phyloP scores from a whole-genome alignment of 2,329 filamentous ascomycete genomes.

The Pseudonectria foliicola region DNA sequence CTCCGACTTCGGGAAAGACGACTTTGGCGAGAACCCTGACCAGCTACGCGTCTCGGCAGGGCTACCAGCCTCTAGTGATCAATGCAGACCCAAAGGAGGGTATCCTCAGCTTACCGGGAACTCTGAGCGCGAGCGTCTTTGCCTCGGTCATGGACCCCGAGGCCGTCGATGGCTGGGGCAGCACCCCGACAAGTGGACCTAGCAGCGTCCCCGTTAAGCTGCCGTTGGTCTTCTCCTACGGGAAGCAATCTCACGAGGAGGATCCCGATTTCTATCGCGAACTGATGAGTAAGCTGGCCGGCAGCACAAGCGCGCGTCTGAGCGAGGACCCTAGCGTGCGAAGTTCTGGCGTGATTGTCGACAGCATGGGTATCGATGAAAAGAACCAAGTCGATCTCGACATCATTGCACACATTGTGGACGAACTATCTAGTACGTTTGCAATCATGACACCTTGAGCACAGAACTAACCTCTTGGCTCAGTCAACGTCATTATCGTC shows the following conservation, averaged over 20 bases:
- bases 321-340: slow-evolving; percentile 67
- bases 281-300: slow-evolving; percentile 67
- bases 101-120: slow-evolving; percentile 70
- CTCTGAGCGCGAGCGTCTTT: slow-evolving; percentile 78
- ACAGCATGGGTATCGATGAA: slow-evolving; percentile 66
- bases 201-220: slow-evolving; percentile 84
- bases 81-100: slow-evolving; percentile 81
- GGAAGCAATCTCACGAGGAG: slow-evolving; percentile 64
- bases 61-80: slow-evolving; percentile 70
- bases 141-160: slow-evolving; percentile 78
- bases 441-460: neutral
- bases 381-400: slow-evolving; percentile 64
- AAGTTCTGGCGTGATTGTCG: slow-evolving; percentile 74
- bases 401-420: slow-evolving; percentile 66
- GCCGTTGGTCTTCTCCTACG: slow-evolving; percentile 85
- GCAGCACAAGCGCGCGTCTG: slow-evolving; percentile 69
- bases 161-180: slow-evolving; percentile 78
- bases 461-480: slow-evolving; percentile 39
- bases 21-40: slow-evolving; percentile 70
- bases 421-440: slow-evolving; percentile 43
- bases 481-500: slow-evolving; percentile 74
- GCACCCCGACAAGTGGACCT: slow-evolving; percentile 82
- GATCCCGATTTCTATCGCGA: slow-evolving; percentile 66
- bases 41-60: slow-evolving; percentile 69
- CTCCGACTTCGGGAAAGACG: slow-evolving; percentile 75